Evolutionary conservation across 371 early-diverging fungal genomes (phyloP).

Genomic region (Lichtheimia corymbifera): DNA sequence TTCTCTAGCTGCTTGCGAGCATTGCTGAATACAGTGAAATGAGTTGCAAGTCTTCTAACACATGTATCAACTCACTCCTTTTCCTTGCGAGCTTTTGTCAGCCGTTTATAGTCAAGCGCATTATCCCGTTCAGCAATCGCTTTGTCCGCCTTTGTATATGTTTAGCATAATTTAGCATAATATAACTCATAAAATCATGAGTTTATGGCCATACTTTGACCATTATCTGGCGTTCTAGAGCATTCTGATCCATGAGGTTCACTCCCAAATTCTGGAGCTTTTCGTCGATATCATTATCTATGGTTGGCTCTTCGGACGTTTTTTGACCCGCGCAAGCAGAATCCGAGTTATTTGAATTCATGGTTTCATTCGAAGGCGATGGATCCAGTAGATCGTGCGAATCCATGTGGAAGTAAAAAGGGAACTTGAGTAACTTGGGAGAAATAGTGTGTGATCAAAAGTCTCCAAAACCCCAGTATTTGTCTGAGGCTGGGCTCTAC

Average conservation of each 20-base stretch:
- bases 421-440: too few species aligned
- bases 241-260: conserved; percentile 62
- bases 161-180: conserved; percentile 12
- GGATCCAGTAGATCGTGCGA: too few species aligned
- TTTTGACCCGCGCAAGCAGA: too few species aligned
- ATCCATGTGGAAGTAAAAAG: too few species aligned
- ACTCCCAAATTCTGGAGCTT: conserved; percentile 48
- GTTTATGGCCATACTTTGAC: conserved; percentile 42
- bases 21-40: conserved; percentile 8
- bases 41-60: not conserved
- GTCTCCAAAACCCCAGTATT: too few species aligned
- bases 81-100: conserved; percentile 50
- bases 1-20: conserved; percentile 33
- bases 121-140: conserved; percentile 59
- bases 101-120: conserved; percentile 52
- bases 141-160: conserved; percentile 53
- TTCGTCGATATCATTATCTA: conserved; percentile 1
- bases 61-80: conserved; percentile 29
- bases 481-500: too few species aligned
- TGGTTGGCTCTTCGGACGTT: too few species aligned
- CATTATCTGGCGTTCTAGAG: conserved; percentile 66
- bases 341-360: too few species aligned
- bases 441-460: too few species aligned
- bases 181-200: conserved; percentile 3
- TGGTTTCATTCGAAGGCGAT: too few species aligned